Base-by-base conservation (phyloP, 305 asterid species). In the Fraxinus baroniana region DNA sequence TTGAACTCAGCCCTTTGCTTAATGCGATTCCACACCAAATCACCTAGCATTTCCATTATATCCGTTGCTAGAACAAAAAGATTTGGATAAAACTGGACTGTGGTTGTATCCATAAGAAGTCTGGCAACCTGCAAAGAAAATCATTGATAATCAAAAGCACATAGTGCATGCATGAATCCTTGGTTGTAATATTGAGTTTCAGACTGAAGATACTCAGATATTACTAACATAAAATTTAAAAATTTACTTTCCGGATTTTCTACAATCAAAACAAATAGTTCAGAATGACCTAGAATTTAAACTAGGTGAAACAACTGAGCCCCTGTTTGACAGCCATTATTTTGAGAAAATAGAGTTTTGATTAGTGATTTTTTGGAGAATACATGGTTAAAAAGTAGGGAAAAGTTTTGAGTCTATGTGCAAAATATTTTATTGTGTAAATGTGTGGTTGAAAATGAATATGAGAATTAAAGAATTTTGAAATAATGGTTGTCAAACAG, bases 11-110 rank as follows among this genome's bases (percentile, higher is more conserved):
- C 92, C 86, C 86, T 94, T 85, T 86, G 89, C 85, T 80, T 90
- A 84, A 94, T 87, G 81, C 97, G 95, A 74, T 83, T 87, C 97
- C 97, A 92, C 60, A 94, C 98, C 82, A 93, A 81, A 87, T 91
- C 93, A 83, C 98, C 98, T 46, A 94, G 92, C 94, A 89, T 84
- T 84, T 94, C 97, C 91, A 94, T 85, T 82, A 92, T 88, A 82
- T 94, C 98, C 74, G 95, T 92, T 78, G 97, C 94, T 84, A 93
- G 87, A 88, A 90, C 92, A 82, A 94, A 94, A 82, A 93, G 86
- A 18, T 92, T 91, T 80, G 98, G 98, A 89, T 94, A 94, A 82
- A 91, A 93, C 79, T 91, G 97, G 85, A 86, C 70, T 36, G 84
- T 84, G 33, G 97, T 88, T 77, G 97, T 90, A 85, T 93, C 97